These are phyloP conservation scores for Ophiostoma quercus DNA, from an alignment of 2,329 filamentous ascomycete species.

Conservation along the genomic window DNA sequence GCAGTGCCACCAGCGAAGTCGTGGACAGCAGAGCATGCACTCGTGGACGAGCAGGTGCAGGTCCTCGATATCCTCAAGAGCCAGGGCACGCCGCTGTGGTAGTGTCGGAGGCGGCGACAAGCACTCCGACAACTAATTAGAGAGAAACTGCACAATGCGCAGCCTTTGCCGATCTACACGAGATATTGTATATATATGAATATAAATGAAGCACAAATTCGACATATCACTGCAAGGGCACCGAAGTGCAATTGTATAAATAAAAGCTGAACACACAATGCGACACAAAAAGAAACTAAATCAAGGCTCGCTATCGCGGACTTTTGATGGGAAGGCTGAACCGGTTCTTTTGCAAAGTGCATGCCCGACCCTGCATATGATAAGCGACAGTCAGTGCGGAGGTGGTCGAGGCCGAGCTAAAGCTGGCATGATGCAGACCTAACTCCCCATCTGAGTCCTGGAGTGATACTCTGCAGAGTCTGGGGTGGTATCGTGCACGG, in stretches of 20 bases:
- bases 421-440: not conserved
- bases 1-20: slow-evolving; percentile 12
- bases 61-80: slow-evolving; percentile 7
- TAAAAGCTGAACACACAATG: not conserved
- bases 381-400: not conserved
- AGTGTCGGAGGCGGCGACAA: not conserved
- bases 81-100: slow-evolving; percentile 3
- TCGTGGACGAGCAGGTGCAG: not conserved
- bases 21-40: not conserved
- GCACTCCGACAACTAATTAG: not conserved
- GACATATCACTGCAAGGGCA: not conserved
- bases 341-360: too few relatives aligned
- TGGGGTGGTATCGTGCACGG: not conserved
- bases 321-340: too few relatives aligned
- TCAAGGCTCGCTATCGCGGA: not conserved
- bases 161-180: not conserved
- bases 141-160: not conserved
- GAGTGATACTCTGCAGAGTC: not conserved
- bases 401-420: not conserved
- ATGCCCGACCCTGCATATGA: not conserved
- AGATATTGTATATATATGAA: not conserved
- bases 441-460: not conserved
- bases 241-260: not conserved
- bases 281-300: not conserved
- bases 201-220: not conserved